Conservation (phyloP, 306 rosid genomes). For the Begonia peltatifolia region DNA sequence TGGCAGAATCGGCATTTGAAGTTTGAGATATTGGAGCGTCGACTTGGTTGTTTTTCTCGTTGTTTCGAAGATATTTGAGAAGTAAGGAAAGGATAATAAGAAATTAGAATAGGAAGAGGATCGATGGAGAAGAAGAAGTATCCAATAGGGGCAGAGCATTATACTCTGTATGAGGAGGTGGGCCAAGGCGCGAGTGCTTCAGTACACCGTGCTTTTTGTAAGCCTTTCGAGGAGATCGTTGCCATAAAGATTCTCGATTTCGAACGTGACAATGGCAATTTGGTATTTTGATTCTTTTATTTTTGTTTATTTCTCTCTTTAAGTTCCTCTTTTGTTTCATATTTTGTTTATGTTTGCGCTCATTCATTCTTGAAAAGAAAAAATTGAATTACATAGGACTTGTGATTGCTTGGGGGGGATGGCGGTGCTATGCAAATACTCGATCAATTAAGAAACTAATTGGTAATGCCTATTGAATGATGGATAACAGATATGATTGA, state of each 20-base stretch:
- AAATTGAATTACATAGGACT: too few relatives aligned
- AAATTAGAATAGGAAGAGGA: too few relatives aligned
- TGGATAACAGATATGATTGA: too few relatives aligned
- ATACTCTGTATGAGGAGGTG: constrained; percentile 52
- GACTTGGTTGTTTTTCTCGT: not conserved
- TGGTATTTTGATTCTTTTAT: constrained; percentile 27
- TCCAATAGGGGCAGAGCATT: constrained; percentile 59
- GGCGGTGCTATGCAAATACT: too few relatives aligned
- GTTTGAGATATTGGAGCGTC: too few relatives aligned
- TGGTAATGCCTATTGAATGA: too few relatives aligned
- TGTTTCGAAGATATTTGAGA: too few relatives aligned
- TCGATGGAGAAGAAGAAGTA: constrained; percentile 55
- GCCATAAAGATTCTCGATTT: constrained; percentile 88
- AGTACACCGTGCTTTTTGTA: constrained; percentile 68
- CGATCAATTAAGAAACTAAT: too few relatives aligned
- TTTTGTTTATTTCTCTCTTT: too few relatives aligned
- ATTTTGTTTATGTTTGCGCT: not conserved
- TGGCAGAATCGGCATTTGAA: too few relatives aligned
- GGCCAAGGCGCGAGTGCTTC: constrained; percentile 79
- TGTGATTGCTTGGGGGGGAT: too few relatives aligned
- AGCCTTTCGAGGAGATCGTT: constrained; percentile 40
- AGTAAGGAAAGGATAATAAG: not conserved
- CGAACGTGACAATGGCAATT: constrained; percentile 72
- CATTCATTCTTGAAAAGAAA: not conserved
- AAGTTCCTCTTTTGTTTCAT: too few relatives aligned